Evolutionary conservation across 192 early-diverging fungal genomes (phyloP).

Genomic region (Backusella sp.): DNA sequence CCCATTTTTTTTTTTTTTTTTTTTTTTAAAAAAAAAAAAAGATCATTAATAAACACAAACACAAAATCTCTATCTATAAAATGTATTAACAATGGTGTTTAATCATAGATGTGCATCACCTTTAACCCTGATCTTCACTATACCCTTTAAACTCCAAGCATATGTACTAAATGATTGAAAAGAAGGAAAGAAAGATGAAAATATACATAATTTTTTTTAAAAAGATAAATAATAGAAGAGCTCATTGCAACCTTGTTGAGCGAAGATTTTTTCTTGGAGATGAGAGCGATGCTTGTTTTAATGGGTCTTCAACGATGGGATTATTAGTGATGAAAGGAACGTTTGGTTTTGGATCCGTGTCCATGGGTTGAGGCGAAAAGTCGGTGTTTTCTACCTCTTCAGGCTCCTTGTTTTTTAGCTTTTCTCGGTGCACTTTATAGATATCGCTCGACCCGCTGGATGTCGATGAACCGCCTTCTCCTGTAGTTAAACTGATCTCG

Average conservation of each 20-base stretch:
- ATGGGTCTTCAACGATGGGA: background rate
- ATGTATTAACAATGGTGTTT: background rate
- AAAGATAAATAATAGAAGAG: background rate
- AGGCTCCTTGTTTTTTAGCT: background rate
- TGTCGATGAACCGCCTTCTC: background rate
- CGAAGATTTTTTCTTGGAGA: background rate
- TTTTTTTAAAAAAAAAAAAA: background rate
- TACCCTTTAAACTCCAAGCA: background rate
- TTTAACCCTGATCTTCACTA: background rate
- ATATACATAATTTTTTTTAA: background rate
- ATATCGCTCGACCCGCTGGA: constrained; percentile 8
- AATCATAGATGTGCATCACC: background rate
- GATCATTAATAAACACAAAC: background rate
- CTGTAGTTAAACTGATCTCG: background rate
- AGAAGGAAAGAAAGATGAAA: background rate
- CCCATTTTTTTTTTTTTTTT: background rate
- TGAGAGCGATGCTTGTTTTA: background rate
- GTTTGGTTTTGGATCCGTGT: background rate
- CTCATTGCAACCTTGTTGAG: background rate
- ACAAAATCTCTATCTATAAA: background rate
- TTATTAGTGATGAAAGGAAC: background rate
- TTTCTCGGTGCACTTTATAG: background rate
- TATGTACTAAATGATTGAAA: background rate
- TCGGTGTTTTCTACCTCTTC: background rate
- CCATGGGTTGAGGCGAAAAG: background rate